Evolutionary conservation across 108 stramenopile genomes (phyloP).

Genomic region (Pseudonitzschia pungens): DNA sequence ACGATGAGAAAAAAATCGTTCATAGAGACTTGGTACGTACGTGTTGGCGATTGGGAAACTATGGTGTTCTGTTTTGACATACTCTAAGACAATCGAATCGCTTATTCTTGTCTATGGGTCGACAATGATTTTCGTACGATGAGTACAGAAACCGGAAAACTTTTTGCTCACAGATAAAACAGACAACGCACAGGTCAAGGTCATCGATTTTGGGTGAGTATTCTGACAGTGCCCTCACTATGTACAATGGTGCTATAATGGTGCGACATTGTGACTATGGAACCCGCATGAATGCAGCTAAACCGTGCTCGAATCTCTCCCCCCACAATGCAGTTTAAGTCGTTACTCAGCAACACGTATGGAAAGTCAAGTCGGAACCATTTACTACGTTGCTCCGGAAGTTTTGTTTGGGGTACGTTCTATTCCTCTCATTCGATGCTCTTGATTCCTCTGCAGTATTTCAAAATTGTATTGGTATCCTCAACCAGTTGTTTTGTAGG

Average conservation of each 20-base stretch:
- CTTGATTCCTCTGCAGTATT: neutral
- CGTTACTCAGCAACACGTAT: slow-evolving; percentile 16
- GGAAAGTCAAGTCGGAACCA: slow-evolving; percentile 40
- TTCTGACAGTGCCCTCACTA: no score
- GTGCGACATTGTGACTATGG: no score
- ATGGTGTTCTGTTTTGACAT: neutral
- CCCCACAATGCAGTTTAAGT: neutral
- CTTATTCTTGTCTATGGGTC: neutral
- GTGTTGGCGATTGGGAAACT: neutral
- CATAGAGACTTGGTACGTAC: slow-evolving; percentile 49
- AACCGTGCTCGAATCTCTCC: no score
- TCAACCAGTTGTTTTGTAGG: neutral
- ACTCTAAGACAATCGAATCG: neutral
- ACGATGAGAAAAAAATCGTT: slow-evolving; percentile 54
- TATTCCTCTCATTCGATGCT: neutral
- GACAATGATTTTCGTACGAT: neutral
- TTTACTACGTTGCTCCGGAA: slow-evolving; percentile 82
- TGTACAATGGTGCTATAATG: no score
- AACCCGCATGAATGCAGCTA: no score
- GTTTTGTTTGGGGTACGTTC: slow-evolving; percentile 18
- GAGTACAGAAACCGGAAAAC: slow-evolving; percentile 48
- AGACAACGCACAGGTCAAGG: slow-evolving; percentile 34
- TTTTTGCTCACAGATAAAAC: slow-evolving; percentile 54
- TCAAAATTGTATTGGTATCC: neutral
- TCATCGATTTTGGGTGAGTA: slow-evolving; percentile 90